A percentile compares a stretch with the other conserved stretches of the same genome.
phyloP scores from a whole-genome alignment of 1,139 yeast genomes.

The Yamadazyma dushanensis region DNA sequence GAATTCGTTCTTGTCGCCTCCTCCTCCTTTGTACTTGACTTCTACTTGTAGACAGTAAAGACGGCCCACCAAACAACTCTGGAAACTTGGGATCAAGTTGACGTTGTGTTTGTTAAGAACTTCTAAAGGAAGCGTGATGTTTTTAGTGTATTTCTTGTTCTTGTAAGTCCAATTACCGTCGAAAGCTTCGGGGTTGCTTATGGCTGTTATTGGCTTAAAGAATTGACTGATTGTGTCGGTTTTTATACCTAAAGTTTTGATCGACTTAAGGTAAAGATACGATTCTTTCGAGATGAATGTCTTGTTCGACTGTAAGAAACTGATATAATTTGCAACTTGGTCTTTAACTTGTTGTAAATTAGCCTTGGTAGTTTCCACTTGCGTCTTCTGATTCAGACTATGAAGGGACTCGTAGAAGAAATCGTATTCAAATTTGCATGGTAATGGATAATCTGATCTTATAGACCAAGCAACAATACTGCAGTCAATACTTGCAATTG shows the following conservation, averaged over 20 bases:
- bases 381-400: constrained; percentile 22
- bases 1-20: constrained; percentile 34
- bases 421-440: constrained; percentile 41
- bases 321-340: constrained; percentile 32
- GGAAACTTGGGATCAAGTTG: constrained; percentile 44
- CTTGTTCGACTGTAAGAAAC: constrained; percentile 35
- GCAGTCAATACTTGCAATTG: constrained; percentile 31
- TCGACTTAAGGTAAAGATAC: constrained; percentile 39
- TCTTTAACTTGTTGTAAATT: constrained; percentile 41
- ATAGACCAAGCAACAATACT: constrained; percentile 46
- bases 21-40: constrained; percentile 41
- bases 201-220: constrained; percentile 27
- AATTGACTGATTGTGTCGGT: constrained; percentile 43
- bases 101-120: constrained; percentile 39
- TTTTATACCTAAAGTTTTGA: constrained; percentile 40
- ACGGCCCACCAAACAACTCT: constrained; percentile 46
- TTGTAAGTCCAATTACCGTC: constrained; percentile 30
- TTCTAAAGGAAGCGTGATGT: constrained; percentile 31
- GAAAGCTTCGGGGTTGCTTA: constrained; percentile 23
- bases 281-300: constrained; percentile 34
- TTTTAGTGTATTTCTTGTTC: constrained; percentile 28
- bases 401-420: constrained; percentile 37
- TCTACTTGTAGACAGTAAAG: constrained; percentile 41
- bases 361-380: constrained; percentile 32
- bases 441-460: constrained; percentile 43